Percentiles rank a stretch among this genome's conserved stretches.
Evolutionary conservation across 2,329 filamentous ascomycete species (phyloP).

Genomic region (Aspergillus jensenii): DNA sequence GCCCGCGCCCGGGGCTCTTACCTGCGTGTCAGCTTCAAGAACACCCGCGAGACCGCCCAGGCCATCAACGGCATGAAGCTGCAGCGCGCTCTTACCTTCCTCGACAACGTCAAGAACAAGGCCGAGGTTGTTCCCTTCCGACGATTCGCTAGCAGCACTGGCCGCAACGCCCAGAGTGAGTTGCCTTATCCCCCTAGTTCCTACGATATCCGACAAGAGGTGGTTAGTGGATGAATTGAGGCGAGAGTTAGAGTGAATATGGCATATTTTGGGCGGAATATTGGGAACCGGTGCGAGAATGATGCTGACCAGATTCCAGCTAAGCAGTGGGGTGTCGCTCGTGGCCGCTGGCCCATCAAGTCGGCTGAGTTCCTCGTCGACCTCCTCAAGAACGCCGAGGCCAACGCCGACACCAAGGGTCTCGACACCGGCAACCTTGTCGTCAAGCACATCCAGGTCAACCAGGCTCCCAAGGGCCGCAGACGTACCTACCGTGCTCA

Average conservation of each 20-base stretch:
- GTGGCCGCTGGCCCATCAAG: conserved; percentile 99
- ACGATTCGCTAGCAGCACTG: conserved; percentile 93
- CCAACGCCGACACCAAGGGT: conserved; percentile 95
- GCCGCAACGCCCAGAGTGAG: conserved; percentile 97
- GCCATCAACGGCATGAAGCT: conserved; percentile 99
- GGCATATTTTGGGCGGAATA: background rate
- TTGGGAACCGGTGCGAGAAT: background rate
- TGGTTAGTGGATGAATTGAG: background rate
- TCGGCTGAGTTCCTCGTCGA: conserved; percentile 96
- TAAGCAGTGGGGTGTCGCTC: conserved; percentile 98
- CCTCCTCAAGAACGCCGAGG: conserved; percentile 95
- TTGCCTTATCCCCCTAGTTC: conserved; percentile 28
- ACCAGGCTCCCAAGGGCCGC: conserved; percentile 99
- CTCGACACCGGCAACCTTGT: conserved; percentile 96
- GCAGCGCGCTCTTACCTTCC: conserved; percentile 90
- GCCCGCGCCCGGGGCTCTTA: conserved; percentile 98
- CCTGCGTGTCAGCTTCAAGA: conserved; percentile 99
- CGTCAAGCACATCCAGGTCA: conserved; percentile 99
- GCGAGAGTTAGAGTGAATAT: background rate
- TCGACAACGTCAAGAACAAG: conserved; percentile 97
- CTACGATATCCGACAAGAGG: conserved; percentile 6
- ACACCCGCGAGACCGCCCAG: conserved; percentile 99
- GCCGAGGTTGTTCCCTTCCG: conserved; percentile 98
- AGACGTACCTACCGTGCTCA: conserved; percentile 99
- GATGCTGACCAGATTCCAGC: conserved; percentile 54